Evolutionary conservation across 805 yeast species (phyloP).

Genomic region (Saccharomycopsis fermentans): DNA sequence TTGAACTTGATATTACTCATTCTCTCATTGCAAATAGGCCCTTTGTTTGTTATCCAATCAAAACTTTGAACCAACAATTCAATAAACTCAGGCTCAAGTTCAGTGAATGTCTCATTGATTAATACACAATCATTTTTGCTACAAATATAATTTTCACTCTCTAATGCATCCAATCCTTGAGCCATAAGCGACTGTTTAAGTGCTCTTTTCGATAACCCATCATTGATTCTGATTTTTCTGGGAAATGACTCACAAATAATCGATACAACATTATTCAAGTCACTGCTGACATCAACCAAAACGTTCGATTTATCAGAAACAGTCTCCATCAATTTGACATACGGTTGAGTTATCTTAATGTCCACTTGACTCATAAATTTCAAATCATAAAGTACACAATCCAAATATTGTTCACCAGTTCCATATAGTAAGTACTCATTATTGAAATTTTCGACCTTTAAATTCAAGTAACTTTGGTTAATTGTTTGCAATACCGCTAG

Average conservation of each 20-base stretch:
- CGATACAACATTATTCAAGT: background rate
- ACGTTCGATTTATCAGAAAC: constrained; percentile 43
- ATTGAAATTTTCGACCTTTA: constrained; percentile 67
- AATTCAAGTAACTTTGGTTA: constrained; percentile 48
- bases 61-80: constrained; percentile 67
- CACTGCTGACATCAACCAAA: background rate
- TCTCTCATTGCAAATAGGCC: constrained; percentile 88
- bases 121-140: constrained; percentile 45
- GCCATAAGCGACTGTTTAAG: background rate
- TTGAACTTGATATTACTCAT: constrained; percentile 61
- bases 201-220: background rate
- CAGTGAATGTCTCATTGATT: constrained; percentile 66
- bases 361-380: constrained; percentile 53
- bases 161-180: constrained; percentile 21
- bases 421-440: constrained; percentile 80
- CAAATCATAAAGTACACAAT: constrained; percentile 71
- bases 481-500: constrained; percentile 58
- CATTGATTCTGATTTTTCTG: background rate
- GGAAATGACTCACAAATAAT: constrained; percentile 60
- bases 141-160: constrained; percentile 47
- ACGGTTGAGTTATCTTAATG: constrained; percentile 77
- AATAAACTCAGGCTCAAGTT: constrained; percentile 47
- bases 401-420: constrained; percentile 81
- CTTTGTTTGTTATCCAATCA: constrained; percentile 72
- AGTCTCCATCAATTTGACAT: constrained; percentile 72